Evolutionary conservation across 768 basidiomycete genomes (phyloP).

Genomic region (Leccinum rimulosum): DNA sequence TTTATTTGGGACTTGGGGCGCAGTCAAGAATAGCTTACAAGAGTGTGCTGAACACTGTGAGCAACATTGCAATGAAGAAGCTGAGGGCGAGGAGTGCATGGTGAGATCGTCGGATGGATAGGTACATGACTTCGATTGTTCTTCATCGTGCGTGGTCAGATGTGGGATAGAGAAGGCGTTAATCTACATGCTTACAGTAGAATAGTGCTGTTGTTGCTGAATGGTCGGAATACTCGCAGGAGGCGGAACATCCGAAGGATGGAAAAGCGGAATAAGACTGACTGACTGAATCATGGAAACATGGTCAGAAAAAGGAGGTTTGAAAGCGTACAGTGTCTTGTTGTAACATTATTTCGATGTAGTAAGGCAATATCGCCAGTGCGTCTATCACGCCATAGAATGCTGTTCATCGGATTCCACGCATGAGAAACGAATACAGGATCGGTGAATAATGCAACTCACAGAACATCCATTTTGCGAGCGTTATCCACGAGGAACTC

Average conservation of each 20-base stretch:
- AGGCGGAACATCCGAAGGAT: slow-evolving; percentile 89
- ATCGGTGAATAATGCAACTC: slow-evolving; percentile 17
- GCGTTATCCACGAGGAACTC: slow-evolving; percentile 61
- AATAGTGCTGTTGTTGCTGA: slow-evolving; percentile 79
- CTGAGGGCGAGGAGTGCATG: slow-evolving; percentile 84
- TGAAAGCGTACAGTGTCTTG: slow-evolving; percentile 75
- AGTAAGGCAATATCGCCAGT: slow-evolving; percentile 84
- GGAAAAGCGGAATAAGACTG: slow-evolving; percentile 85
- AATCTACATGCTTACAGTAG: slow-evolving; percentile 57
- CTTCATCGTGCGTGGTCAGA: slow-evolving; percentile 34
- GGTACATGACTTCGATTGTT: slow-evolving; percentile 91
- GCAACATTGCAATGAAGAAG: slow-evolving; percentile 86
- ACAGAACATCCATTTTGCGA: slow-evolving; percentile 72
- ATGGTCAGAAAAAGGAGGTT: slow-evolving; percentile 1
- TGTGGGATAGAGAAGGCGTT: not conserved
- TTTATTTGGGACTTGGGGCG: not conserved
- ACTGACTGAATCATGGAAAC: slow-evolving; percentile 39
- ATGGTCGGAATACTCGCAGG: slow-evolving; percentile 85
- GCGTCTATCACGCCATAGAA: slow-evolving; percentile 87
- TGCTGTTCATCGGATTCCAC: slow-evolving; percentile 36
- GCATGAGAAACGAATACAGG: not conserved
- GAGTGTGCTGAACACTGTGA: slow-evolving; percentile 85
- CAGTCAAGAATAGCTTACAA: slow-evolving; percentile 44
- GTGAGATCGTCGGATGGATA: slow-evolving; percentile 80
- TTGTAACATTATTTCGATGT: slow-evolving; percentile 77